Evolutionary conservation across 345 rosid species (phyloP).

Genomic region (Carallia pectinifolia): DNA sequence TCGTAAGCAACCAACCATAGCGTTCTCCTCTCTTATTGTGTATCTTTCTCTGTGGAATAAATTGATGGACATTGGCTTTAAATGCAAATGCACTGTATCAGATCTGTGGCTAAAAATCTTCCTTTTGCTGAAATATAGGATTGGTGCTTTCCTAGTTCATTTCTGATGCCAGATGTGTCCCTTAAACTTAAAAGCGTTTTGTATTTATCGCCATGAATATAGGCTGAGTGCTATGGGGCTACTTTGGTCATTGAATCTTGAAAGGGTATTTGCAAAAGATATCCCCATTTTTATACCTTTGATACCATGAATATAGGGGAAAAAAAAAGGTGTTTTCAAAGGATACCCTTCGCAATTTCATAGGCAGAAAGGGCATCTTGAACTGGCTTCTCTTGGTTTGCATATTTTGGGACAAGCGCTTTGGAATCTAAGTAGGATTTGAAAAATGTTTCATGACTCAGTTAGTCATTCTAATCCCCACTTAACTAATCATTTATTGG

Average conservation of each 20-base stretch:
- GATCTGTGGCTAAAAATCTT: slow-evolving; percentile 6
- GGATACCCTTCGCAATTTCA: too few species aligned
- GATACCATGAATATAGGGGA: neutral
- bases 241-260: neutral
- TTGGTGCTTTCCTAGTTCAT: neutral
- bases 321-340: neutral
- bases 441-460: neutral
- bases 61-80: neutral
- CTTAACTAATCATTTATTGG: neutral
- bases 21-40: neutral
- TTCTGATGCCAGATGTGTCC: neutral
- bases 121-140: neutral
- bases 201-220: neutral
- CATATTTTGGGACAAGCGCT: neutral
- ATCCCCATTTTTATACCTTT: neutral
- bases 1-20: neutral
- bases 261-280: neutral
- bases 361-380: too few species aligned
- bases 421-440: neutral
- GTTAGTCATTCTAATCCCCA: neutral
- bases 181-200: neutral
- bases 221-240: neutral
- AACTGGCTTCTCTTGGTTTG: too few species aligned
- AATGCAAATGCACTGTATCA: neutral
- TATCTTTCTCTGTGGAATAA: neutral